Conservation (phyloP, 371 early-diverging fungal species). For the Apophysomyces trapeziformis region DNA sequence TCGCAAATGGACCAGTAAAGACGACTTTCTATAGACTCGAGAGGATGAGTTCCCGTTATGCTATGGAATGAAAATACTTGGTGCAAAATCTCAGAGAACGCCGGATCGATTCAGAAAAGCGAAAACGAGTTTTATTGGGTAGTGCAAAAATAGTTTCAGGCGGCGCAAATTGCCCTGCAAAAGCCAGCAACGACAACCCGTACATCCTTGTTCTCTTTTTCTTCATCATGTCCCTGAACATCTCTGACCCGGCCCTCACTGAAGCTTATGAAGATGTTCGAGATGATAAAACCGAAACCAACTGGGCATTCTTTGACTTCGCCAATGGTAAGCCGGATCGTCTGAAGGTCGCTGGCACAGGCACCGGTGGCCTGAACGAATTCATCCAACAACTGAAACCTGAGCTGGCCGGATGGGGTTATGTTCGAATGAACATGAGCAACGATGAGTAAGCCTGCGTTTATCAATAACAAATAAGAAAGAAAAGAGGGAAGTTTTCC, state of each 20-base stretch:
- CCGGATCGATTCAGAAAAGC: too few relatives aligned
- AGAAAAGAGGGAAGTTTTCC: too few relatives aligned
- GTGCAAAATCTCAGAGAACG: too few relatives aligned
- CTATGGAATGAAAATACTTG: too few relatives aligned
- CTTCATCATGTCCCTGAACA: conserved; percentile 49
- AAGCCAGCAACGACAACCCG: too few relatives aligned
- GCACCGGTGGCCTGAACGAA: conserved; percentile 74
- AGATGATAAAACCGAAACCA: conserved; percentile 70
- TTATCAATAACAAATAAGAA: too few relatives aligned
- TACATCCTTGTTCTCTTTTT: background rate
- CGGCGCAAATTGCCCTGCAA: too few relatives aligned
- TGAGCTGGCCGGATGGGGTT: conserved; percentile 82
- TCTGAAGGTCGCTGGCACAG: conserved; percentile 54
- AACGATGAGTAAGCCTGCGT: conserved; percentile 78
- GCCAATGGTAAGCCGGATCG: conserved; percentile 52
- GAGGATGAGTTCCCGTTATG: too few relatives aligned
- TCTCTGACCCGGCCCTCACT: conserved; percentile 56
- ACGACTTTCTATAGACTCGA: too few relatives aligned
- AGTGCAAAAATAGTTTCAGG: too few relatives aligned
- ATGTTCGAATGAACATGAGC: conserved; percentile 75
- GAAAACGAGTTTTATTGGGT: too few relatives aligned
- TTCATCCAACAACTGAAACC: conserved; percentile 63
- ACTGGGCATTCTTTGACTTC: conserved; percentile 64
- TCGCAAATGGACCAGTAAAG: too few relatives aligned
- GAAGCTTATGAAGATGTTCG: conserved; percentile 76